Evolutionary conservation across 2,329 filamentous ascomycete genomes (phyloP).

Genomic region (Aspergillus sp.): DNA sequence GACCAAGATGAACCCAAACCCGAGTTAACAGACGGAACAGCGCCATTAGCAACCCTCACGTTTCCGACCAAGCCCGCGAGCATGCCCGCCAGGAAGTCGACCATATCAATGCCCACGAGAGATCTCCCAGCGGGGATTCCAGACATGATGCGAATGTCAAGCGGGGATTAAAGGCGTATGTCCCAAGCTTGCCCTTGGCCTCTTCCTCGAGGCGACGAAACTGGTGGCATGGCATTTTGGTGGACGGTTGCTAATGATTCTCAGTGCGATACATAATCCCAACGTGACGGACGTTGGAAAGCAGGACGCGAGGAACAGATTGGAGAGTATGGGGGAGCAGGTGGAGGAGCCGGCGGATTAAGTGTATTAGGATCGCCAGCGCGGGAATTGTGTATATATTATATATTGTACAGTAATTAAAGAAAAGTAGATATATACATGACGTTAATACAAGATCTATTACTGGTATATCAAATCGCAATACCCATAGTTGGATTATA

Average conservation of each 20-base stretch:
- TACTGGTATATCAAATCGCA: no score
- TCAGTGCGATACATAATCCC: slow-evolving; percentile 16
- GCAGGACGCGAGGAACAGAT: slow-evolving; percentile 4
- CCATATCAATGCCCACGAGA: slow-evolving; percentile 1
- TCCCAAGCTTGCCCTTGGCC: not conserved
- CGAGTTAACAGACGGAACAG: slow-evolving; percentile 1
- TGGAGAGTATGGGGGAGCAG: slow-evolving; percentile 10
- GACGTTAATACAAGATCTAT: no score
- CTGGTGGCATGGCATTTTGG: not conserved
- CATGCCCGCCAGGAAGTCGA: slow-evolving; percentile 14
- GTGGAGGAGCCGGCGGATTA: slow-evolving; percentile 6
- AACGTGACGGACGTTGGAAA: slow-evolving; percentile 6
- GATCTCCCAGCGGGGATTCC: slow-evolving; percentile 7
- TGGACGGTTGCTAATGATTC: not conserved
- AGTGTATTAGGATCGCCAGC: not conserved
- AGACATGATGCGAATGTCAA: slow-evolving; percentile 12
- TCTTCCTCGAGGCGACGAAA: not conserved
- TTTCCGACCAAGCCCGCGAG: slow-evolving; percentile 10
- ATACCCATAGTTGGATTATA: no score
- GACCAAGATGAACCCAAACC: not conserved
- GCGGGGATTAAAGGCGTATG: slow-evolving; percentile 18
- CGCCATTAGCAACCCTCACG: slow-evolving; percentile 12
- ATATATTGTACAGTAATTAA: not conserved
- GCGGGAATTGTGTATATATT: not conserved
- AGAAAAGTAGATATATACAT: no score